phyloP scores from a whole-genome alignment of 768 basidiomycete species.

The Gloeopeniophorella convolvens region DNA sequence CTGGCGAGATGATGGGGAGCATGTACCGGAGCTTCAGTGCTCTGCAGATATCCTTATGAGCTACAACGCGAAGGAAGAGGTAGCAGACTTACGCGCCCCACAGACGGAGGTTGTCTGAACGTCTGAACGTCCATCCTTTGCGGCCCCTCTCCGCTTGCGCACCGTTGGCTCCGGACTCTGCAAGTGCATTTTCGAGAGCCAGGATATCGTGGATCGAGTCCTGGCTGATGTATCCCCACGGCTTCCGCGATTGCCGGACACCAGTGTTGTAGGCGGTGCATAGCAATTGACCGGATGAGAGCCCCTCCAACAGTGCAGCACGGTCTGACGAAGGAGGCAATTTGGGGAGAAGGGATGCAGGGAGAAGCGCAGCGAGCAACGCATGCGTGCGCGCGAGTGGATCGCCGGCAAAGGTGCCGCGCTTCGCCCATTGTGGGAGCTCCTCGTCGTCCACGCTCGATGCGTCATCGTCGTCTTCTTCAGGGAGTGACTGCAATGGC shows the following conservation, averaged over 20 bases:
- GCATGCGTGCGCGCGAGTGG: slow-evolving; percentile 58
- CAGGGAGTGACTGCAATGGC: slow-evolving; percentile 41
- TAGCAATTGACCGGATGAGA: slow-evolving; percentile 74
- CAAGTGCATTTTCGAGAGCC: slow-evolving; percentile 49
- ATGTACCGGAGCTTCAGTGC: slow-evolving; percentile 80
- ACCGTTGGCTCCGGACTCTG: slow-evolving; percentile 29
- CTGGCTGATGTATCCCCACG: slow-evolving; percentile 81
- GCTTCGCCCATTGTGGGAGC: slow-evolving; percentile 73
- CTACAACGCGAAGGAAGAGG: neutral
- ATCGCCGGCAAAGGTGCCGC: slow-evolving; percentile 46
- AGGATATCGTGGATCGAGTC: slow-evolving; percentile 77
- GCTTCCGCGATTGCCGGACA: slow-evolving; percentile 72
- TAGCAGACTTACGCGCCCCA: slow-evolving; percentile 71
- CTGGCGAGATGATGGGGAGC: slow-evolving; percentile 57
- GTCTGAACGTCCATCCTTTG: slow-evolving; percentile 76
- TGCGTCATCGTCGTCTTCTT: slow-evolving; percentile 29
- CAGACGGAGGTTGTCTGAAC: slow-evolving; percentile 78
- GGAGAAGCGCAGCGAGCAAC: slow-evolving; percentile 54
- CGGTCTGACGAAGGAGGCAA: slow-evolving; percentile 31
- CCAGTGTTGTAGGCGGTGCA: slow-evolving; percentile 77
- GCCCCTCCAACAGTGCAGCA: slow-evolving; percentile 40
- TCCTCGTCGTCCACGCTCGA: slow-evolving; percentile 58
- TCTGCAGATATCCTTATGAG: slow-evolving; percentile 29
- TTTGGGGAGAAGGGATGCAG: slow-evolving; percentile 40
- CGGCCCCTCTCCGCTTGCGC: slow-evolving; percentile 35